Base-by-base conservation (phyloP, 1,139 yeast species). In the Barnettozyma hawaiiensis region DNA sequence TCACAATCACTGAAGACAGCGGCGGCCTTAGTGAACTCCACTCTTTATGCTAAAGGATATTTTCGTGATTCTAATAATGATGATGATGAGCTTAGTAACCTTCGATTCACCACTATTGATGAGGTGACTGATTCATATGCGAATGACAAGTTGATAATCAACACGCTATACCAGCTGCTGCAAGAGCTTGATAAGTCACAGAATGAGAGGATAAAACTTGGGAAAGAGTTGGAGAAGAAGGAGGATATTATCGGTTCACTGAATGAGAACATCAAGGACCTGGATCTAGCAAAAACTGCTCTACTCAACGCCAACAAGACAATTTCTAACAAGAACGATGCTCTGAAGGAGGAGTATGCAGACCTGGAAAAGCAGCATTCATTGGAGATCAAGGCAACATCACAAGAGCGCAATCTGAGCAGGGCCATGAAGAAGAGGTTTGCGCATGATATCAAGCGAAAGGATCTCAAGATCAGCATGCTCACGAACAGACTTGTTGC, bases 121-220 rank as follows among this genome's bases (percentile, higher is more conserved):
- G 27, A 31, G 2, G 18, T 32, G 18, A 15, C 26, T 37, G 21
- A 42, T 16, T 15, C 23, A 16, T 40, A 37, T n/a, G 34, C 45
- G 4, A 71, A 73, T 51, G 76, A 71, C 51, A 67, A 70, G 49
- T 64, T 67, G 40, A 55, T 64, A 22, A 67, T 73, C 24, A 71
- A 71, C 49, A 64, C 69, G 34, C 63, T 73, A 2, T 70, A 71
- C 48, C 65, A 71, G 3, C 56, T 73, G 7, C 49, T 69, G 3
- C 66, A 65, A 42, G 64, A 70, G 6, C 59, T 71, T 2, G 76
- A 72, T 37, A 57, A 71, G 29, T 61, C 63, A 2, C 48, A 43
- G 7, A 63, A 68, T 7, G 61, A 59, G 8, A 54, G 58, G 15
- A 56, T 67, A 35, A 51, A 59, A 16, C 51, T 53, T 3, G 60